Base-by-base conservation (phyloP, 106 monocot genomes). In the Ottelia alismoides region DNA sequence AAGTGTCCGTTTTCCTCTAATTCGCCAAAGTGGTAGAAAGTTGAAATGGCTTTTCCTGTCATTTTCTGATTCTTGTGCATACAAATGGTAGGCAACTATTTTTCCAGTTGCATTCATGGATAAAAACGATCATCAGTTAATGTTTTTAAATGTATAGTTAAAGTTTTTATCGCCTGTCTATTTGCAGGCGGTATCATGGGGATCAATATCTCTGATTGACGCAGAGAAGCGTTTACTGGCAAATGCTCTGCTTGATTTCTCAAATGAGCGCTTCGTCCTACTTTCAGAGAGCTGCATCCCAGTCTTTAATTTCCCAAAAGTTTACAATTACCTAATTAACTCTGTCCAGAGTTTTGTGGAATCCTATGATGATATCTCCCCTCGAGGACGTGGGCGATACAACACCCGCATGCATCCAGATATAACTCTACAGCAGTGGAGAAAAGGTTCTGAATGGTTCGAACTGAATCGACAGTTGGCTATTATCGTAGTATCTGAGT, bases 121-220 rank as follows among this genome's bases (percentile, higher is more conserved):
- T n/a, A n/a, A n/a, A n/a, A n/a, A n/a, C n/a, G n/a, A n/a, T n/a
- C n/a, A n/a, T n/a, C n/a, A n/a, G n/a, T n/a, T n/a, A n/a, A n/a
- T n/a, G n/a, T n/a, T n/a, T n/a, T n/a, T n/a, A n/a, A n/a, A n/a
- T n/a, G n/a, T n/a, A n/a, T n/a, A n/a, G n/a, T n/a, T n/a, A n/a
- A n/a, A n/a, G n/a, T n/a, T n/a, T n/a, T n/a, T n/a, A n/a, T n/a
- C n/a, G n/a, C n/a, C n/a, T n/a, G n/a, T n/a, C n/a, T n/a, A n/a
- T n/a, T n/a, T n/a, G n/a, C n/a, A 60, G 68, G 60, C 53, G 56
- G 63, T 63, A 22, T 5, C 16, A 52, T 63, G 63, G 63, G 63
- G 63, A 1, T 51, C 50, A 17, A 25, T 63, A 30, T 63, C 63
- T 24, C 17, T 63, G 31, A 20, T 63, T n/a, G 63, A 63, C 28